phyloP scores from a whole-genome alignment of 2,329 filamentous ascomycete species.

The Seiridium unicorne region DNA sequence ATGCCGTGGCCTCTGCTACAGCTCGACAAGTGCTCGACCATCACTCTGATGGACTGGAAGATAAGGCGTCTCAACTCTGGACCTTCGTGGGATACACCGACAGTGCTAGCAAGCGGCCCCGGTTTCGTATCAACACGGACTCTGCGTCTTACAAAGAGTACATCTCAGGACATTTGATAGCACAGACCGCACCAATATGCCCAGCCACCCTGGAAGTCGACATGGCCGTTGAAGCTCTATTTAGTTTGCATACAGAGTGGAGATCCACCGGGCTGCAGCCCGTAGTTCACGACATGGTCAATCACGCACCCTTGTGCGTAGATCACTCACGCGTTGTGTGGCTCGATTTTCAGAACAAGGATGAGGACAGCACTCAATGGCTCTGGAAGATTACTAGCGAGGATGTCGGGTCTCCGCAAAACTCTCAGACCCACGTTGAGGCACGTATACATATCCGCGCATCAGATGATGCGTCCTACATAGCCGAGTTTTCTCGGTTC shows the following conservation, averaged over 20 bases:
- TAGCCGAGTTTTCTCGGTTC: not conserved
- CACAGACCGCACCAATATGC: conserved; percentile 33
- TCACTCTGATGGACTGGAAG: too few relatives aligned
- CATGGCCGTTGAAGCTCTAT: conserved; percentile 29
- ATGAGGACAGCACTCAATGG: not conserved
- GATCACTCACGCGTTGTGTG: not conserved
- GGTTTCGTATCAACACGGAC: conserved; percentile 41
- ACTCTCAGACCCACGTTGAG: not conserved
- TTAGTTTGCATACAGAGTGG: conserved; percentile 27
- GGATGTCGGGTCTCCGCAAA: too few relatives aligned
- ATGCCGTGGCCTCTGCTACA: too few relatives aligned
- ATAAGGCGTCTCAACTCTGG: too few relatives aligned
- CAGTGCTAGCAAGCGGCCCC: conserved; percentile 16
- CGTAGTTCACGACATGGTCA: conserved; percentile 23
- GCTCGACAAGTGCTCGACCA: too few relatives aligned
- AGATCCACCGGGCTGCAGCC: conserved; percentile 18
- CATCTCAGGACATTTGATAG: conserved; percentile 37
- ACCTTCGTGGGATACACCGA: conserved; percentile 27
- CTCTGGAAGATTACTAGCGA: not conserved
- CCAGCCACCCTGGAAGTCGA: conserved; percentile 35
- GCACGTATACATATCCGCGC: not conserved
- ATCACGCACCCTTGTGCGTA: conserved; percentile 19
- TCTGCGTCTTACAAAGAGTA: conserved; percentile 30
- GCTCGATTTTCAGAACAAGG: not conserved
- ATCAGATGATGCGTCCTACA: not conserved